A percentile compares a stretch with the other conserved stretches of the same genome.
Conservation (phyloP, 495 filamentous ascomycete genomes). For the Annulohypoxylon nitens region DNA sequence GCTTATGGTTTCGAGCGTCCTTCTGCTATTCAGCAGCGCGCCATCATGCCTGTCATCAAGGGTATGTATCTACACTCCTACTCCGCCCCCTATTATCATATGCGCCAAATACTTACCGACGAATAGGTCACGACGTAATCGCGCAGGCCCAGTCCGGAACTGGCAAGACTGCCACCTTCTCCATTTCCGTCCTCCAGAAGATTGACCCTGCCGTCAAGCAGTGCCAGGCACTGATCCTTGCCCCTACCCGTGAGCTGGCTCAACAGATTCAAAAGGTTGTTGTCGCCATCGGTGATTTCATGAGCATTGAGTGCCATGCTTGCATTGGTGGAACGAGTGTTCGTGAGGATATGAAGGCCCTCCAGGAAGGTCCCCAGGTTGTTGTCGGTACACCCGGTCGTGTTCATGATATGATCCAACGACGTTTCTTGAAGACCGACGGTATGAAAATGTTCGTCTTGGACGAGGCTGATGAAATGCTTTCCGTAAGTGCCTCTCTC, state of each 20-base stretch:
- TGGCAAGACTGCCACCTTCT: conserved; percentile 99
- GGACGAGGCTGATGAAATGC: conserved; percentile 98
- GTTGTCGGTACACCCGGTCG: conserved; percentile 97
- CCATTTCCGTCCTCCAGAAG: conserved; percentile 97
- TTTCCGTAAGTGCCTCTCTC: conserved; percentile 74
- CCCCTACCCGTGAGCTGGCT: conserved; percentile 96
- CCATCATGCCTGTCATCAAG: conserved; percentile 99
- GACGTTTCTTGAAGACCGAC: conserved; percentile 91
- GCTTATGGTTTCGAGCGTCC: conserved; percentile 99
- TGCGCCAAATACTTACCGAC: conserved; percentile 50
- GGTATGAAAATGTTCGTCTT: conserved; percentile 99
- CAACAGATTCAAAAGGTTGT: conserved; percentile 99
- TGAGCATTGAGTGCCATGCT: conserved; percentile 98
- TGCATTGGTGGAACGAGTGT: conserved; percentile 99
- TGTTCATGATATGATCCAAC: conserved; percentile 99
- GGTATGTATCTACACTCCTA: conserved; percentile 71
- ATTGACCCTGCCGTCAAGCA: conserved; percentile 93
- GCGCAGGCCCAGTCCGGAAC: conserved; percentile 99
- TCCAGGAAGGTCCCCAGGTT: conserved; percentile 95
- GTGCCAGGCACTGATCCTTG: conserved; percentile 95
- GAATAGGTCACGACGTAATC: conserved; percentile 93
- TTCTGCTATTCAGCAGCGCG: conserved; percentile 99
- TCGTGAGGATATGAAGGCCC: conserved; percentile 96
- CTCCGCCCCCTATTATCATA: conserved; percentile 33
- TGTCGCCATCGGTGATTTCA: conserved; percentile 98